These are phyloP conservation scores for Citrus unshiu DNA, from an alignment of 345 rosid species.

Conservation along the genomic window DNA sequence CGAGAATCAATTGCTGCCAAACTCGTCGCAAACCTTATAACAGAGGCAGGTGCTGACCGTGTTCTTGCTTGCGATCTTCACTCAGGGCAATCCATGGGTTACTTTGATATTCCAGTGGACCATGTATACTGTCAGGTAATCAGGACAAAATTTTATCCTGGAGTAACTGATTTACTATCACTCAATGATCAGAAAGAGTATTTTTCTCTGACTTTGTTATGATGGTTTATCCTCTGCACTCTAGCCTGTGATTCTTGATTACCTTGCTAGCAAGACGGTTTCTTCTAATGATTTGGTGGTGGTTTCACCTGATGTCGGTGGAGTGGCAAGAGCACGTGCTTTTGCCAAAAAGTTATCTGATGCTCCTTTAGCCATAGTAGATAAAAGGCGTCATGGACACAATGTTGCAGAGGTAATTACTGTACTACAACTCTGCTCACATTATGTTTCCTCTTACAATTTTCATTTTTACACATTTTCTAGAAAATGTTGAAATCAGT, in stretches of 20 bases:
- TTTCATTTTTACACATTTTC: not conserved
- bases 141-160: not conserved
- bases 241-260: conserved; percentile 95
- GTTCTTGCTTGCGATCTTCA: conserved; percentile 97
- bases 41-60: conserved; percentile 97
- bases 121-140: conserved; percentile 87
- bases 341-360: conserved; percentile 92
- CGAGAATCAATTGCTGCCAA: conserved; percentile 98
- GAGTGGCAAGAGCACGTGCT: conserved; percentile 97
- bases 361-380: conserved; percentile 97
- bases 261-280: conserved; percentile 93
- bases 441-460: not conserved
- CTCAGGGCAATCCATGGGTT: conserved; percentile 99
- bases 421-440: not conserved
- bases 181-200: not conserved
- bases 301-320: conserved; percentile 99
- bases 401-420: conserved; percentile 89
- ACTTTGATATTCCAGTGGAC: conserved; percentile 96
- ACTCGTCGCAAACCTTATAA: conserved; percentile 90
- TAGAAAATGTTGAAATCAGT: not conserved
- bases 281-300: conserved; percentile 81
- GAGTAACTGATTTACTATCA: not conserved
- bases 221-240: not conserved
- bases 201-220: not conserved
- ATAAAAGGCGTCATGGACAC: conserved; percentile 96